These are phyloP conservation scores for Diaporthe sp. DNA, from an alignment of 2,329 filamentous ascomycete genomes.

Conservation along the genomic window DNA sequence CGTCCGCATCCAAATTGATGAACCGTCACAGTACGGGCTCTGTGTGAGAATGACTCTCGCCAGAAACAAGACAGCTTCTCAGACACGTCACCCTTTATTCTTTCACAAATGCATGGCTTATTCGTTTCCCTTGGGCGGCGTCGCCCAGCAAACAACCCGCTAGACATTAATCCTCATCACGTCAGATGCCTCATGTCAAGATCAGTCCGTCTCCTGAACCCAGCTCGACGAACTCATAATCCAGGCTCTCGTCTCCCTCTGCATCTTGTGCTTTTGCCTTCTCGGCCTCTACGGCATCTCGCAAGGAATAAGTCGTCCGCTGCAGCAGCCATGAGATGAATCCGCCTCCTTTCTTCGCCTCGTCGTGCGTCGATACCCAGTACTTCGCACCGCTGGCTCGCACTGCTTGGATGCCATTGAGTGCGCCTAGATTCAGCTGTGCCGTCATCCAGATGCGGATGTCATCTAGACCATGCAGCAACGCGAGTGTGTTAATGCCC, in stretches of 20 bases:
- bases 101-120: background rate
- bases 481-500: constrained; percentile 65
- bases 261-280: constrained; percentile 45
- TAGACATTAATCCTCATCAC: background rate
- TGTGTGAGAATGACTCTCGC: too few species aligned
- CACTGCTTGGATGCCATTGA: constrained; percentile 72
- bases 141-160: background rate
- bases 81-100: background rate
- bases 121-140: background rate
- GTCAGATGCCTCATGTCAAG: constrained; percentile 53
- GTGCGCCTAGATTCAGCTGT: constrained; percentile 74
- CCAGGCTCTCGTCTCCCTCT: constrained; percentile 49
- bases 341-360: constrained; percentile 71
- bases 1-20: constrained; percentile 2
- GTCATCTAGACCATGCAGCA: constrained; percentile 76
- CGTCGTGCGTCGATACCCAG: constrained; percentile 77
- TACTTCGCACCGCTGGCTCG: constrained; percentile 67
- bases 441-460: constrained; percentile 64
- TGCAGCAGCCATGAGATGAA: constrained; percentile 67
- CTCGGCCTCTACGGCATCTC: constrained; percentile 58
- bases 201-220: constrained; percentile 69
- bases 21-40: background rate
- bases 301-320: constrained; percentile 59
- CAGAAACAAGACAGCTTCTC: background rate
- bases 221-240: constrained; percentile 65